These are phyloP conservation scores for Knufia fluminis DNA, from an alignment of 2,329 filamentous ascomycete genomes.

Conservation along the genomic window DNA sequence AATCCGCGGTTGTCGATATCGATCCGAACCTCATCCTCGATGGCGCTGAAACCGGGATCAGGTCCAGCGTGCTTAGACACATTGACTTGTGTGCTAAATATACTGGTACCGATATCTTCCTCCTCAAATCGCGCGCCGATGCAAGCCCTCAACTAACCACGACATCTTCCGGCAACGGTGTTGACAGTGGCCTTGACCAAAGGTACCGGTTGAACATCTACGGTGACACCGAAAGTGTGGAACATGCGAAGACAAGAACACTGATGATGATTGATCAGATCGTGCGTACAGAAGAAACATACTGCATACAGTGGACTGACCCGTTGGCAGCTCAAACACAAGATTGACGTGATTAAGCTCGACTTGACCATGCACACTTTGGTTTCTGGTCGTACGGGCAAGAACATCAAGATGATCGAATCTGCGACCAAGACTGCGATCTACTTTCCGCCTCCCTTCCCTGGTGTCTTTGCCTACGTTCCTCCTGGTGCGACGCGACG, in stretches of 20 bases:
- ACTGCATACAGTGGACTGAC: constrained; percentile 10
- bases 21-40: constrained; percentile 86
- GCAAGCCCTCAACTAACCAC: constrained; percentile 45
- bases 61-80: constrained; percentile 68
- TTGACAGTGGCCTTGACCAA: constrained; percentile 75
- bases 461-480: constrained; percentile 80
- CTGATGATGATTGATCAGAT: constrained; percentile 96
- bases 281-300: constrained; percentile 43
- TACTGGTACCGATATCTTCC: constrained; percentile 92
- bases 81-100: constrained; percentile 78
- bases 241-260: constrained; percentile 92
- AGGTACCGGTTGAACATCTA: constrained; percentile 89
- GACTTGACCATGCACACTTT: constrained; percentile 84
- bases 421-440: constrained; percentile 92
- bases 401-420: constrained; percentile 97
- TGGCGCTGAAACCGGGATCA: constrained; percentile 55
- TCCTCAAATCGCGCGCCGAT: constrained; percentile 82
- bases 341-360: constrained; percentile 68
- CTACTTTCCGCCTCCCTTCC: constrained; percentile 93
- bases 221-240: constrained; percentile 86
- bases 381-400: constrained; percentile 83
- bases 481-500: constrained; percentile 72
- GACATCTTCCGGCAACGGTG: constrained; percentile 54
- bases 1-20: constrained; percentile 86
- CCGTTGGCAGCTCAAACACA: constrained; percentile 40